Evolutionary conservation across 345 rosid genomes (phyloP), one percentile per base, ranked within the genome.

Genomic region (Boechera stricta): DNA sequence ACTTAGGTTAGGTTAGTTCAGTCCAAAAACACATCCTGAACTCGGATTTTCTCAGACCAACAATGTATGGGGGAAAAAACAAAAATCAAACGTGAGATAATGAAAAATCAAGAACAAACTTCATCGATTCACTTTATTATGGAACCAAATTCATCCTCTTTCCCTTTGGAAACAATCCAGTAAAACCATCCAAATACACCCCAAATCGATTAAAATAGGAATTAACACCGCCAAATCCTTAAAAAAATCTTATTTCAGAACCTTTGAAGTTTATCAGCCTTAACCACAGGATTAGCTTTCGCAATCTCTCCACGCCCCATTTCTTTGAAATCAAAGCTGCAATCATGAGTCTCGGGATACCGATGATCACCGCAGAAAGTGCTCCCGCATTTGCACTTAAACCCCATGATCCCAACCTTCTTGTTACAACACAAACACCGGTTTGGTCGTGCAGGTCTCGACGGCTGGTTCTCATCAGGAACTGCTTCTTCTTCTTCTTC

Each of bases 261-360:
- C 75, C 82, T 82, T 51, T 74, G 65, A 35, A 82, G 49, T 39
- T 82, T 82, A 60, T 78, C 77, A 16, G 84, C 82, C 69, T 74
- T 78, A 6, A 82, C 51, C 21, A 78, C 67, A 21, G 85, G 85
- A 71, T 82, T 82, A 0, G 80, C 77, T 73, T 79, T 75, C 0
- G 82, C 80, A 58, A 82, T 78, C 51, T 11, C 64, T 31, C 71
- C 85, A 15, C 79, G 75, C 0, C 77, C 85, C 2, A 7, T 10
- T 45, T 58, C 71, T 65, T 82, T 82, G 73, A 75, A 82, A 75
- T 82, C 76, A 59, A 79, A 79, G 68, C 38, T 59, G 38, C 82
- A 82, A 10, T 64, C 76, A 66, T 82, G 85, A 60, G 18, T 49
- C 79, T 79, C 83, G 13, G 85, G 82, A 64, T 82, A 72, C 75